Evolutionary conservation across 306 rosid genomes (phyloP), one percentile per base, ranked within the genome.

Genomic region (Prunus salicina): DNA sequence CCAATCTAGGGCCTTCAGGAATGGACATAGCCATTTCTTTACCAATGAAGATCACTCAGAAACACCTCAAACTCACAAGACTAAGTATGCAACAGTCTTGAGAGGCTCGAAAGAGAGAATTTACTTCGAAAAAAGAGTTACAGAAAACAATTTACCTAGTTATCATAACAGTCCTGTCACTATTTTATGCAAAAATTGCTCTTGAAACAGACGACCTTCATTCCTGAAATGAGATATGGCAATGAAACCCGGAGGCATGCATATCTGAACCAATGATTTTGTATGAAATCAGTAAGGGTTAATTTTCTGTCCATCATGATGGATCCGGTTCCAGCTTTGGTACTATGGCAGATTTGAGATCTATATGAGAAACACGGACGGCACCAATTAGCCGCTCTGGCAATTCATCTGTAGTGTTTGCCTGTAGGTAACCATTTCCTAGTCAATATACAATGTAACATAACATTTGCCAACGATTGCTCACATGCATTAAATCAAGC

Each of bases 381-480:
- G 99, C 99, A 56, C 99, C 97, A 71, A 95, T 86, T 69, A 95
- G 91, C 87, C 93, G 83, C 84, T 95, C 99, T 2, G 99, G 97
- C 79, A 95, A 89, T 87, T 95, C 99, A 83, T 88, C 93, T 27
- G 89, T 69, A 14, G 88, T 84, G 80, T 92, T 95, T 86, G 89
- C 99, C 99, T 95, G 85, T 16, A 84, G 71, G 73, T 82, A 83
- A 85, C 11, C 34, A 76, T 57, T 81, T 74, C 55, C 8, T 5
- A 24, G 71, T 69, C 55, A 80, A 9, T 32, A 55, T 43, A 41
- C 41, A 57, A 19, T 6, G 52, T 22, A 56, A 56, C 8, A 14
- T 30, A 47, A 16, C 22, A 25, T 71, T 28, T 28, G n/a, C 22
- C 24, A 71, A 71, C 14, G 20, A 51, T 20, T 32, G 49, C 63